Evolutionary conservation across 768 basidiomycete genomes (phyloP).

Genomic region (Lentinula sp.): DNA sequence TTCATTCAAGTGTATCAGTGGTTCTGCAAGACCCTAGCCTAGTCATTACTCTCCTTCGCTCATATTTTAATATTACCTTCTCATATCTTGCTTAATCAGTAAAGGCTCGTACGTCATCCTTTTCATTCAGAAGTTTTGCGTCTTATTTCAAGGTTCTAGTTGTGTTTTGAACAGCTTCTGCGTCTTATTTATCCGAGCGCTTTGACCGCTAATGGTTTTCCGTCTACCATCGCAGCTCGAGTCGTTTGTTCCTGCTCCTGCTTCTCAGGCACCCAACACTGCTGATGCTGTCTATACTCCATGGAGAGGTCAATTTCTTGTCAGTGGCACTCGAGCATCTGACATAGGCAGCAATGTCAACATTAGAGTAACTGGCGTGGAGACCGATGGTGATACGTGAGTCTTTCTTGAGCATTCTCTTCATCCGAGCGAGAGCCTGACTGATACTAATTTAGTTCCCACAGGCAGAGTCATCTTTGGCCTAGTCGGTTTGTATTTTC

Average conservation of each 20-base stretch:
- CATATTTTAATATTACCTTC: not conserved
- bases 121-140: not conserved
- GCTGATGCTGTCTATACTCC: conserved; percentile 25
- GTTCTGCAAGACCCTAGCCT: not conserved
- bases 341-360: conserved; percentile 44
- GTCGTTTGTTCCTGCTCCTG: conserved; percentile 47
- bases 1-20: not conserved
- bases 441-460: conserved; percentile 8
- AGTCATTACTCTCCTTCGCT: not conserved
- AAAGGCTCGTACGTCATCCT: not conserved
- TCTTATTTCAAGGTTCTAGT: not conserved
- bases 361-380: conserved; percentile 56
- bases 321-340: conserved; percentile 41
- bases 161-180: not conserved
- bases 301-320: conserved; percentile 53
- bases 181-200: not conserved
- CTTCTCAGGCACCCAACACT: conserved; percentile 13
- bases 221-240: conserved; percentile 58
- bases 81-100: not conserved
- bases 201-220: conserved; percentile 40
- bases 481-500: conserved; percentile 39
- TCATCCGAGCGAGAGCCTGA: not conserved
- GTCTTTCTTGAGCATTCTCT: conserved; percentile 16
- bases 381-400: conserved; percentile 69
- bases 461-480: conserved; percentile 51